Conservation (phyloP, 768 basidiomycete genomes). For the Lactarius tabidus region DNA sequence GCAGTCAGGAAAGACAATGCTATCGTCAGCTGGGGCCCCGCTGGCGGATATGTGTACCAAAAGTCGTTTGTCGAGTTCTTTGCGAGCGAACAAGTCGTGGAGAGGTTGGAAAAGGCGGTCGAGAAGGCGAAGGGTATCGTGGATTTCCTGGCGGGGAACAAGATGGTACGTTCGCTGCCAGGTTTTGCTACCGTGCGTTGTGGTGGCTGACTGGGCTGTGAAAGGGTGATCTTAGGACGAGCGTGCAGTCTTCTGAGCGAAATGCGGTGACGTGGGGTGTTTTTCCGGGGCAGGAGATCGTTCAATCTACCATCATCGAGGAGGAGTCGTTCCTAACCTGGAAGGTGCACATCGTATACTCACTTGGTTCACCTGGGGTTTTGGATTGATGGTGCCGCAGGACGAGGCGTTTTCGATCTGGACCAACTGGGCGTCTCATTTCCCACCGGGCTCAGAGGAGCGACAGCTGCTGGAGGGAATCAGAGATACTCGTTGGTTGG, state of each 20-base stretch:
- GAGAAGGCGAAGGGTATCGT: slow-evolving; percentile 60
- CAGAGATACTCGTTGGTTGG: slow-evolving; percentile 75
- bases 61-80: slow-evolving; percentile 99
- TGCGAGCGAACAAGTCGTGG: slow-evolving; percentile 56
- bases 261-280: slow-evolving; percentile 99
- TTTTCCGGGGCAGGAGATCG: slow-evolving; percentile 94
- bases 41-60: slow-evolving; percentile 92
- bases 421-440: slow-evolving; percentile 91
- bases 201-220: background rate
- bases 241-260: slow-evolving; percentile 70
- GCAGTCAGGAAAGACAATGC: slow-evolving; percentile 72
- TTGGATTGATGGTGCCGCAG: slow-evolving; percentile 40
- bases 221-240: slow-evolving; percentile 76
- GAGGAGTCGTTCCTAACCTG: slow-evolving; percentile 89
- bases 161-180: too few species aligned
- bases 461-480: too few species aligned
- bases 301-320: slow-evolving; percentile 96
- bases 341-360: slow-evolving; percentile 72
- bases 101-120: slow-evolving; percentile 55
- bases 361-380: slow-evolving; percentile 2
- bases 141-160: slow-evolving; percentile 59
- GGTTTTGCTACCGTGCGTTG: too few species aligned
- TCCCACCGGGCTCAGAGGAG: slow-evolving; percentile 69
- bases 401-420: slow-evolving; percentile 96
- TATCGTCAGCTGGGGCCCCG: slow-evolving; percentile 90